Base-by-base conservation (phyloP, 2,329 filamentous ascomycete genomes). In the Pyrenophora seminiperda region DNA sequence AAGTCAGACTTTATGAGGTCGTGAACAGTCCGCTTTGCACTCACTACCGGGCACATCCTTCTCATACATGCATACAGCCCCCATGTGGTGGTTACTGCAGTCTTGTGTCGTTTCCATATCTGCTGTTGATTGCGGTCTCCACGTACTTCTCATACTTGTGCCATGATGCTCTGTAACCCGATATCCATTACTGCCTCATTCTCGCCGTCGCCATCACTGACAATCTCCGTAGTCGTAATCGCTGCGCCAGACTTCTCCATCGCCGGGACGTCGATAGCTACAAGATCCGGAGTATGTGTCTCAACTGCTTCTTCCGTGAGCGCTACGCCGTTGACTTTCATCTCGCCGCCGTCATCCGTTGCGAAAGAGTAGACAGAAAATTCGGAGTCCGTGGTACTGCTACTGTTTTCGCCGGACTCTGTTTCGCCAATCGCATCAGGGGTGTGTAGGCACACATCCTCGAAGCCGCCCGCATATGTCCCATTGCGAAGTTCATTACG, bases 231-330 rank as follows among this genome's bases (percentile, higher is more conserved):
- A 2, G 34, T 46, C 11, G 19, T 15, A 17, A 40, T n/a, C 17
- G 36, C 44, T 4, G 42, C 27, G 3, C 39, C 38, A 2, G 36
- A 38, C 13, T 50, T 32, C 44, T 59, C 46, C 3, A 37, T 29
- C 3, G 34, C 36, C 3, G 49, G 24, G 2, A 52, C 10, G n/a
- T 48, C 41, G 4, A 42, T 34, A 9, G 43, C 39, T 3, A 62
- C 24, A 24, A 74, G 59, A 43, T 76, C 73, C 1, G 75, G 74
- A 7, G 65, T 67, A 33, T 78, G 76, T 24, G 75, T 68, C 53
- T 77, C 77, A 13, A 83, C 76, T 34, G 77, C 80, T 63, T 84
- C 82, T 61, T 86, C 82, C 3, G 79, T 78, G 19, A 86, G 65
- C 1, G 82, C 81, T 4, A 85, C 73, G 2, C 82, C 83, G 13